These are phyloP conservation scores for Daldinia concentrica DNA, from an alignment of 495 filamentous ascomycete genomes.

Conservation along the genomic window DNA sequence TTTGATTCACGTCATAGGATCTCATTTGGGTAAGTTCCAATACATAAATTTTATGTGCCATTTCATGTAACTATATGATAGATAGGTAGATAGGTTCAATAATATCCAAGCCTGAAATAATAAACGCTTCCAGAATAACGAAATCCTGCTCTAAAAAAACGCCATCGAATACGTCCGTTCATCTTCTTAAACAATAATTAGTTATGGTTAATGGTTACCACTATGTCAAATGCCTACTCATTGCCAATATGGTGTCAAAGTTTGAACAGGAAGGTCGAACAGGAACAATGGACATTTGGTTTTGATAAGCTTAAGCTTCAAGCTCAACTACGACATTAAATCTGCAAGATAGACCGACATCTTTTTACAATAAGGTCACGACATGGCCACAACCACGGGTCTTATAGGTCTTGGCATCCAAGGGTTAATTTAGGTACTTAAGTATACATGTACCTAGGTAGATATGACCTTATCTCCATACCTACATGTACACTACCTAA, in stretches of 20 bases:
- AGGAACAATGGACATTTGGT: background rate
- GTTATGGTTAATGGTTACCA: too few relatives aligned
- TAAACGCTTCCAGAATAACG: background rate
- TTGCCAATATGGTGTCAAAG: too few relatives aligned
- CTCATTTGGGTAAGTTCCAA: background rate
- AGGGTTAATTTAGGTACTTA: background rate
- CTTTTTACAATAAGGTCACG: background rate
- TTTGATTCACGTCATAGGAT: conserved; percentile 10
- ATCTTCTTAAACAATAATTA: background rate
- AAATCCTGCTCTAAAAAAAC: too few relatives aligned
- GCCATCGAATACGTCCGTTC: background rate
- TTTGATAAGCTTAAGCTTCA: conserved; percentile 22
- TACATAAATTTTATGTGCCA: background rate
- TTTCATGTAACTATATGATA: too few relatives aligned
- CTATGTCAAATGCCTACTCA: too few relatives aligned
- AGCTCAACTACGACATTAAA: conserved; percentile 25
- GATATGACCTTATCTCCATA: background rate
- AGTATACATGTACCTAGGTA: background rate
- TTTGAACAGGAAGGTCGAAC: conserved; percentile 15
- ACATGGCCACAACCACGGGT: conserved; percentile 7
- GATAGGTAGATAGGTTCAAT: conserved; percentile 1
- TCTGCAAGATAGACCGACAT: conserved; percentile 16
- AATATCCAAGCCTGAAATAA: background rate
- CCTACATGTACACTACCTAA: too few relatives aligned
- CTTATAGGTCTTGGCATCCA: conserved; percentile 23